Conservation (phyloP, 2,329 filamentous ascomycete genomes). For the Diplocarpon rosae region DNA sequence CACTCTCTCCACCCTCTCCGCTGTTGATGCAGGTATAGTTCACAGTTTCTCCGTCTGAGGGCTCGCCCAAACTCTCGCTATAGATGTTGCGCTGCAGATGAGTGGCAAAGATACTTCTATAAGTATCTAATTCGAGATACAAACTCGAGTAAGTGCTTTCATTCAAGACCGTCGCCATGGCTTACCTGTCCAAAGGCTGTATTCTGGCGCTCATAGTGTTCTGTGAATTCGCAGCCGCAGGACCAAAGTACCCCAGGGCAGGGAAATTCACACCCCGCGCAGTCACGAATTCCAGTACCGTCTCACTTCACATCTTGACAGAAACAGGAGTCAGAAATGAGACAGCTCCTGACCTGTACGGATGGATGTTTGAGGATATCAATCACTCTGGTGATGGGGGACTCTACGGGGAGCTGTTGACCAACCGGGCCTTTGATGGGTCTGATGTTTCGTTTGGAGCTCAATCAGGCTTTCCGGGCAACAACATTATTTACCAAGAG, state of each 20-base stretch:
- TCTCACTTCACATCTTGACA: constrained; percentile 8
- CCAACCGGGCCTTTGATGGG: constrained; percentile 57
- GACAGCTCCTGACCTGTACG: constrained; percentile 16
- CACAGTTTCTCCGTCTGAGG: no score
- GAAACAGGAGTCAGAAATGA: constrained; percentile 14
- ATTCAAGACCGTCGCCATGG: no score
- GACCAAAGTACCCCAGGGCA: background rate
- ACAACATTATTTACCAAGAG: constrained; percentile 12
- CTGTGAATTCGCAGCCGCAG: background rate
- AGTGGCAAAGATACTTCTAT: no score
- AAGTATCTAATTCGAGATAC: no score
- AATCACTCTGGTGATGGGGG: constrained; percentile 46
- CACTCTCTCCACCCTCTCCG: no score
- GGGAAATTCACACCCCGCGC: background rate
- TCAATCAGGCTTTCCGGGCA: constrained; percentile 1
- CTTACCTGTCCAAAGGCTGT: no score
- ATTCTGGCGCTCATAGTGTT: background rate
- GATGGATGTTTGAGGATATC: constrained; percentile 22
- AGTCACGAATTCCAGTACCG: constrained; percentile 5
- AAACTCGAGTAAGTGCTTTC: no score
- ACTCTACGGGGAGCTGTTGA: constrained; percentile 59
- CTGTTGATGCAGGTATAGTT: no score
- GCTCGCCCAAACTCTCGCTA: no score
- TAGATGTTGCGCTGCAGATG: no score
- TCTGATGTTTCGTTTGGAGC: constrained; percentile 11